Conservation (phyloP, 2,329 filamentous ascomycete genomes). For the Sporothrix inflata region DNA sequence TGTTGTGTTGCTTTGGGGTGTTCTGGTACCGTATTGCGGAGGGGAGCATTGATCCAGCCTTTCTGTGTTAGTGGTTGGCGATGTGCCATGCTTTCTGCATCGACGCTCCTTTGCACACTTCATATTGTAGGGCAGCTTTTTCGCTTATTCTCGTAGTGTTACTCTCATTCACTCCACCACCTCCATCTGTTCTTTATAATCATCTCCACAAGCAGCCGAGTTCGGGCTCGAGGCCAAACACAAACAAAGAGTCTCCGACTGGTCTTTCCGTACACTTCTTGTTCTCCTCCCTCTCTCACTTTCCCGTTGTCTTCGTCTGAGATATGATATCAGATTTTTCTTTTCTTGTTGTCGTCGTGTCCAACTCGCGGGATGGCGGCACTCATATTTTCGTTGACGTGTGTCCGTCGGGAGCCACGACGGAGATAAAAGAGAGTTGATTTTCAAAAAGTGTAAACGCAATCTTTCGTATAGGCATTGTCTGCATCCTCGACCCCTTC, state of each 20-base stretch:
- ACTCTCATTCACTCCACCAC: background rate
- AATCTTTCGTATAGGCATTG: background rate
- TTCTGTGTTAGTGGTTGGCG: background rate
- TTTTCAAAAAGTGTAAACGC: background rate
- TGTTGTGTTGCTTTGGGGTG: background rate
- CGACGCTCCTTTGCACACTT: background rate
- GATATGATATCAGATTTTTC: background rate
- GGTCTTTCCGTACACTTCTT: background rate
- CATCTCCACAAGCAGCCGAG: background rate
- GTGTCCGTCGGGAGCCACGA: background rate
- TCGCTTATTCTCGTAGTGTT: too few species aligned
- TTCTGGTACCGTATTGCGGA: background rate
- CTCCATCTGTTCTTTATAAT: background rate
- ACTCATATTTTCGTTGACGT: background rate
- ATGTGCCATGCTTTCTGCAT: background rate
- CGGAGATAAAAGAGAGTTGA: background rate
- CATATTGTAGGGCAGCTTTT: background rate
- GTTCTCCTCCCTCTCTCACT: background rate
- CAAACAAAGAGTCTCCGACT: background rate
- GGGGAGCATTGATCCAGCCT: conserved; percentile 7
- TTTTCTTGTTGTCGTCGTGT: background rate
- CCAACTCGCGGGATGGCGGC: background rate
- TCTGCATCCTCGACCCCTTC: background rate
- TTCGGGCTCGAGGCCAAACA: background rate
- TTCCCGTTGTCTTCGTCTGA: background rate